Conservation (phyloP, 495 filamentous ascomycete species). For the Penicillium longicatenatum region DNA sequence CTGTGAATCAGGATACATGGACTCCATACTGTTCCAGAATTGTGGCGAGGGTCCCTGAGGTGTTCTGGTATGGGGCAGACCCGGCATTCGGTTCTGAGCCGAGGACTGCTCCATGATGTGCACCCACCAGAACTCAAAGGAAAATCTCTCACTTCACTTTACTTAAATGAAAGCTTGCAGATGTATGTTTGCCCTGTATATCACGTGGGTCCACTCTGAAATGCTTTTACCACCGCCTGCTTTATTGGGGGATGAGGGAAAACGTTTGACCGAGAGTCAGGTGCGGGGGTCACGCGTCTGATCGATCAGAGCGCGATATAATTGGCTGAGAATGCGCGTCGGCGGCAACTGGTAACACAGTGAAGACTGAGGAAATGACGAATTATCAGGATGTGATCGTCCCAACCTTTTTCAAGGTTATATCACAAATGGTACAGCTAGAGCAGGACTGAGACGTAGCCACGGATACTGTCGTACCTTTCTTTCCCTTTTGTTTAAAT, state of each 20-base stretch:
- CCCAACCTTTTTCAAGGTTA: not conserved
- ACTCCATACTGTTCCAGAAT: slow-evolving; percentile 44
- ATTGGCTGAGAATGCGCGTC: not conserved
- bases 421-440: slow-evolving; percentile 2
- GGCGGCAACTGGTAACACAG: slow-evolving; percentile 2
- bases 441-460: not conserved
- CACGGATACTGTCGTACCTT: slow-evolving; percentile 6
- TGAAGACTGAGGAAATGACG: slow-evolving; percentile 1
- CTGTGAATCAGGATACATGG: slow-evolving; percentile 35
- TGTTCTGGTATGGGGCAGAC: slow-evolving; percentile 33
- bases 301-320: not conserved
- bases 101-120: slow-evolving; percentile 46
- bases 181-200: slow-evolving; percentile 1
- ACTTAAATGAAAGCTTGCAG: slow-evolving; percentile 6
- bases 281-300: slow-evolving; percentile 1
- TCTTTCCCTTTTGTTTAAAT: not conserved
- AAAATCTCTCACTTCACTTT: slow-evolving; percentile 18
- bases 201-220: not conserved
- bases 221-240: slow-evolving; percentile 1
- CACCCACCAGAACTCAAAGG: slow-evolving; percentile 9
- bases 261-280: slow-evolving; percentile 4
- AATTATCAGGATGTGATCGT: slow-evolving; percentile 7
- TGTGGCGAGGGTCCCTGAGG: slow-evolving; percentile 28
- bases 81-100: slow-evolving; percentile 36
- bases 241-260: not conserved